Percentiles rank a stretch among this genome's conserved stretches.
Evolutionary conservation across 2,329 filamentous ascomycete genomes (phyloP).

Genomic region (Torrubiellomyces zombiae): DNA sequence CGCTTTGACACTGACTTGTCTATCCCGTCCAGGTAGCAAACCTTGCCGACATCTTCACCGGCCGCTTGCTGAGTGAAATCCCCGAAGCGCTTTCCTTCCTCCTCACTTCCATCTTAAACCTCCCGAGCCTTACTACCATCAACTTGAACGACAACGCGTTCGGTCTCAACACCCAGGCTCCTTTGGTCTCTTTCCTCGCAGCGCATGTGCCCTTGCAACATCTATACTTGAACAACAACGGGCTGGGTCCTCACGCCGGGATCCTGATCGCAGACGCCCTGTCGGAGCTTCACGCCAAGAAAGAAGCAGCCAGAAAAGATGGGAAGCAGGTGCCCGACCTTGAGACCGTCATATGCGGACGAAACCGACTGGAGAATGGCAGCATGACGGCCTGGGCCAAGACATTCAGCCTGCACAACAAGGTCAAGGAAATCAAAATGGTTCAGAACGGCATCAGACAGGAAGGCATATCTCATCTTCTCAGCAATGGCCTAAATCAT

Average conservation of each 20-base stretch:
- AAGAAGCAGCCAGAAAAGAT: slow-evolving; percentile 57
- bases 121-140: slow-evolving; percentile 74
- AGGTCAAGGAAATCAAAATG: slow-evolving; percentile 83
- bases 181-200: slow-evolving; percentile 80
- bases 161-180: slow-evolving; percentile 84
- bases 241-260: slow-evolving; percentile 80
- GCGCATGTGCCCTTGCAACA: slow-evolving; percentile 81
- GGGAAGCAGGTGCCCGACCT: slow-evolving; percentile 63
- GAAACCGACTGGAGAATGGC: slow-evolving; percentile 88
- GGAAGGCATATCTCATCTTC: slow-evolving; percentile 71
- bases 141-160: slow-evolving; percentile 98
- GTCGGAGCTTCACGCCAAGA: slow-evolving; percentile 65
- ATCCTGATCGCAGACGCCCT: slow-evolving; percentile 80
- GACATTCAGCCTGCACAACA: slow-evolving; percentile 66
- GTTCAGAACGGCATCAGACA: slow-evolving; percentile 94
- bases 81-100: slow-evolving; percentile 75
- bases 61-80: slow-evolving; percentile 82
- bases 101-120: slow-evolving; percentile 70
- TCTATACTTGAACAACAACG: slow-evolving; percentile 96
- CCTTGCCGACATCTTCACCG: slow-evolving; percentile 94
- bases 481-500: slow-evolving; percentile 62
- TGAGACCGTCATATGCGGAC: slow-evolving; percentile 93
- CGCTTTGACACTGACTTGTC: slow-evolving; percentile 2
- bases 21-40: slow-evolving; percentile 47
- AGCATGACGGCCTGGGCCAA: slow-evolving; percentile 93